A percentile compares a stretch with the other conserved stretches of the same genome.
phyloP scores from a whole-genome alignment of 1,284 basidiomycete species.

The Coniophora puteana region DNA sequence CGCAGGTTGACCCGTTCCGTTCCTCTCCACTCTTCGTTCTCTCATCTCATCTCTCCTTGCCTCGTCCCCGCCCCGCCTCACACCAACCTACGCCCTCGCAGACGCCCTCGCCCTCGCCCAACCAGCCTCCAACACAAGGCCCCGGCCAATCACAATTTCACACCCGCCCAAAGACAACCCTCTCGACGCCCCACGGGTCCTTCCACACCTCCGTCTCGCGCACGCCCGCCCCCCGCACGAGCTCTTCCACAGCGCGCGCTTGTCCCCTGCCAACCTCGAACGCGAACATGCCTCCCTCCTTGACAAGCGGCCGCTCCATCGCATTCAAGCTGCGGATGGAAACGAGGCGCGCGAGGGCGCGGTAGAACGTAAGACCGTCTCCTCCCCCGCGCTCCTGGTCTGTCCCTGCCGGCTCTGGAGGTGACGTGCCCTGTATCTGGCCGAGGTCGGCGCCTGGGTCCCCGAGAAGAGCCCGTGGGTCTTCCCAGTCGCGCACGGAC shows the following conservation, averaged over 20 bases:
- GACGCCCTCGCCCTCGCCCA: slow-evolving; percentile 1
- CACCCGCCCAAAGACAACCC: slow-evolving; percentile 54
- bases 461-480: slow-evolving; percentile 76
- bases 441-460: no score
- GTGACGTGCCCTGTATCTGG: slow-evolving; percentile 9
- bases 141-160: slow-evolving; percentile 9
- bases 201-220: slow-evolving; percentile 60
- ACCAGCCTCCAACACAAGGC: slow-evolving; percentile 1
- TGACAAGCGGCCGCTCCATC: no score
- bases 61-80: neutral
- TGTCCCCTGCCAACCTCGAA: slow-evolving; percentile 82
- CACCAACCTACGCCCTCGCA: neutral
- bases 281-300: slow-evolving; percentile 52
- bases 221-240: slow-evolving; percentile 42
- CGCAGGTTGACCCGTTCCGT: no score
- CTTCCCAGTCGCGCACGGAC: slow-evolving; percentile 78
- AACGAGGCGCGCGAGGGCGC: slow-evolving; percentile 61
- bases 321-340: slow-evolving; percentile 34
- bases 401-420: slow-evolving; percentile 9
- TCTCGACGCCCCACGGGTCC: slow-evolving; percentile 73
- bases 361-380: slow-evolving; percentile 79
- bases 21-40: no score
- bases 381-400: no score
- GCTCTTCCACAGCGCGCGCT: slow-evolving; percentile 60
- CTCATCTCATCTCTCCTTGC: no score